Evolutionary conservation across 2,329 filamentous ascomycete genomes (phyloP).

Genomic region (Didymella glomerata): DNA sequence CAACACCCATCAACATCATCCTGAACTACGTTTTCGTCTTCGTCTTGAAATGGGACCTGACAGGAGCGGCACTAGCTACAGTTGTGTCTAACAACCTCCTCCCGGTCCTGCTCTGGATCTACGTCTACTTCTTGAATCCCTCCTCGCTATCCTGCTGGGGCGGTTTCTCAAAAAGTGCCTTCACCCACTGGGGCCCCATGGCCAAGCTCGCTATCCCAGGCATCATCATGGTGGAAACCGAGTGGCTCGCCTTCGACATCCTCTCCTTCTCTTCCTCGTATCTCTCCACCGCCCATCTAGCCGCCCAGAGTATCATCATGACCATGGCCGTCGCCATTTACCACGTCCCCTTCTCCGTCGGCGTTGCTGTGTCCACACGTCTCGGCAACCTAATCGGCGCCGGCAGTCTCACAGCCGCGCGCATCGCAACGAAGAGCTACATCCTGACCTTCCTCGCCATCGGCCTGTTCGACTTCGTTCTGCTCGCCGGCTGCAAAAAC

Average conservation of each 20-base stretch:
- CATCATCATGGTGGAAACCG: conserved; percentile 89
- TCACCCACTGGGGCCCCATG: conserved; percentile 83
- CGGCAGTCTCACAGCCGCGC: conserved; percentile 44
- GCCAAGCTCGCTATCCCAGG: conserved; percentile 87
- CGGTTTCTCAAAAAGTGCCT: conserved; percentile 72
- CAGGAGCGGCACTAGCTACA: conserved; percentile 61
- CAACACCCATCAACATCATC: conserved; percentile 59
- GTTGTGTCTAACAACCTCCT: conserved; percentile 61
- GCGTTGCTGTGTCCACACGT: conserved; percentile 51
- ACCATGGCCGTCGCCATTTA: conserved; percentile 49
- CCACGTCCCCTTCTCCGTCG: conserved; percentile 53
- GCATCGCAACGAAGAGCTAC: conserved; percentile 46
- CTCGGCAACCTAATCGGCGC: conserved; percentile 53
- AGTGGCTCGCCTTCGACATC: conserved; percentile 51
- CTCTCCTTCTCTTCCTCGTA: conserved; percentile 78
- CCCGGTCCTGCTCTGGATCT: conserved; percentile 58
- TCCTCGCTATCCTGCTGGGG: conserved; percentile 68
- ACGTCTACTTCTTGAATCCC: conserved; percentile 54
- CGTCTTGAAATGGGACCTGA: conserved; percentile 55
- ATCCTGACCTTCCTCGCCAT: conserved; percentile 47
- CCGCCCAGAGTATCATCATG: conserved; percentile 70
- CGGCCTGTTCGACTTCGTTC: conserved; percentile 45
- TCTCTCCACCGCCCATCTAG: conserved; percentile 80
- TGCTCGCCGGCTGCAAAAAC: conserved; percentile 43
- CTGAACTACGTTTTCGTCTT: conserved; percentile 61